phyloP scores from a whole-genome alignment of 2,329 filamentous ascomycete genomes.

The Chaetomium olivaceum region DNA sequence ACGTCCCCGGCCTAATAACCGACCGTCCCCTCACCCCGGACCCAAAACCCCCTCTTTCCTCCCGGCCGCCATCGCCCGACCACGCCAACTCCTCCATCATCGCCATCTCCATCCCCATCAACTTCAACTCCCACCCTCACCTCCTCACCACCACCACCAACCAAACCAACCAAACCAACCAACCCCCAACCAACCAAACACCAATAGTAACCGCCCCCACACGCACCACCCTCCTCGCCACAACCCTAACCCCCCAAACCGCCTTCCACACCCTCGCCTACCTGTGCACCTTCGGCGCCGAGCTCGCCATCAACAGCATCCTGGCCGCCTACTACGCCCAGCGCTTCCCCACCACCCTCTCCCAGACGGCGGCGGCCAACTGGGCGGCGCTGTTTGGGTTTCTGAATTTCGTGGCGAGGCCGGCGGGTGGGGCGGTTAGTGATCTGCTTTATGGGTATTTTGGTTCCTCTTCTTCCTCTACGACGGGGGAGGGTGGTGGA shows the following conservation, averaged over 20 bases:
- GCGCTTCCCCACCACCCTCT: slow-evolving; percentile 58
- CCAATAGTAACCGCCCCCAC: too few species aligned
- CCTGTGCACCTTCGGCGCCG: slow-evolving; percentile 63
- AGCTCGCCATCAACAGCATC: slow-evolving; percentile 63
- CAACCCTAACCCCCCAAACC: slow-evolving; percentile 56
- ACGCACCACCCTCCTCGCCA: slow-evolving; percentile 47
- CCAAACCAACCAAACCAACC: slow-evolving; percentile 50
- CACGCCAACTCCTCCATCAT: slow-evolving; percentile 38
- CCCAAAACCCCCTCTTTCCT: background rate
- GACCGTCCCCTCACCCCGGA: slow-evolving; percentile 36
- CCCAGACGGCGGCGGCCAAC: slow-evolving; percentile 57
- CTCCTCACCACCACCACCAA: too few species aligned
- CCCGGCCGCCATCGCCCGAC: slow-evolving; percentile 19
- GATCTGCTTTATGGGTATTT: slow-evolving; percentile 51
- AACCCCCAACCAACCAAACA: slow-evolving; percentile 43
- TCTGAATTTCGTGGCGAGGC: slow-evolving; percentile 68
- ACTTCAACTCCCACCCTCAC: too few species aligned
- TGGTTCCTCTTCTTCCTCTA: slow-evolving; percentile 8
- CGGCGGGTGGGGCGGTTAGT: slow-evolving; percentile 61
- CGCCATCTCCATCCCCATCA: slow-evolving; percentile 33
- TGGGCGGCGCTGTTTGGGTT: slow-evolving; percentile 76
- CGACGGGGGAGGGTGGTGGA: too few species aligned
- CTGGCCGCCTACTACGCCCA: slow-evolving; percentile 60
- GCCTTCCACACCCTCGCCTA: slow-evolving; percentile 58
- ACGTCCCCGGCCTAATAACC: slow-evolving; percentile 52